Percentiles rank a stretch among this genome's conserved stretches.
Conservation (phyloP, 257 asterid species). For the Nicotiana otophora region DNA sequence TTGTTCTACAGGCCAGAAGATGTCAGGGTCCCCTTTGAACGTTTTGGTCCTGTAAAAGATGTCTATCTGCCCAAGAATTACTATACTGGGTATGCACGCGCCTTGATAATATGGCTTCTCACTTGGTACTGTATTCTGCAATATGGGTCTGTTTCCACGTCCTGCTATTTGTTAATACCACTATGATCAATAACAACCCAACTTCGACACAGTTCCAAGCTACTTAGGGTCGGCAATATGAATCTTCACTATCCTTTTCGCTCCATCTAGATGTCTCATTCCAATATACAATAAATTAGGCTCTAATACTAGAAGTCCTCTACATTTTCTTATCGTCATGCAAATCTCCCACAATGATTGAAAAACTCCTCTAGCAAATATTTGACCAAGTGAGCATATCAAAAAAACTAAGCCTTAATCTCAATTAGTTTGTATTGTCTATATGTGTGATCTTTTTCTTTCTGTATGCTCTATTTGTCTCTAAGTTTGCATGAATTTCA, state of each 20-base stretch:
- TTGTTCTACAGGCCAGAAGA: constrained; percentile 73
- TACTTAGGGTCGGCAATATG: neutral
- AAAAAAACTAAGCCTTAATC: neutral
- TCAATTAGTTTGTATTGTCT: neutral
- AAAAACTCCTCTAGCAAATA: neutral
- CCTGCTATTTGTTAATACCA: neutral
- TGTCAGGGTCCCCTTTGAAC: constrained; percentile 78
- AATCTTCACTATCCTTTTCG: neutral
- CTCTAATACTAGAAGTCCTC: neutral
- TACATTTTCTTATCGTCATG: neutral
- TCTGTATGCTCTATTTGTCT: neutral
- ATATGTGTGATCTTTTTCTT: neutral
- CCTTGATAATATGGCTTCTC: neutral
- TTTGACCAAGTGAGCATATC: neutral
- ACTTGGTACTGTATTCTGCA: neutral
- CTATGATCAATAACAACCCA: neutral
- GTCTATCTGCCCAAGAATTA: constrained; percentile 81
- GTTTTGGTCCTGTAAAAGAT: constrained; percentile 85
- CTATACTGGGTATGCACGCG: constrained; percentile 58
- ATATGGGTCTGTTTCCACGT: neutral
- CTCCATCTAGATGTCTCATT: neutral
- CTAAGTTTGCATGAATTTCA: no score
- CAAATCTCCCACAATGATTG: neutral
- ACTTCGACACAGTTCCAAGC: neutral
- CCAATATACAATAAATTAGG: neutral